These are phyloP conservation scores for Lachnellula occidentalis DNA, from an alignment of 2,329 filamentous ascomycete species.

Conservation along the genomic window DNA sequence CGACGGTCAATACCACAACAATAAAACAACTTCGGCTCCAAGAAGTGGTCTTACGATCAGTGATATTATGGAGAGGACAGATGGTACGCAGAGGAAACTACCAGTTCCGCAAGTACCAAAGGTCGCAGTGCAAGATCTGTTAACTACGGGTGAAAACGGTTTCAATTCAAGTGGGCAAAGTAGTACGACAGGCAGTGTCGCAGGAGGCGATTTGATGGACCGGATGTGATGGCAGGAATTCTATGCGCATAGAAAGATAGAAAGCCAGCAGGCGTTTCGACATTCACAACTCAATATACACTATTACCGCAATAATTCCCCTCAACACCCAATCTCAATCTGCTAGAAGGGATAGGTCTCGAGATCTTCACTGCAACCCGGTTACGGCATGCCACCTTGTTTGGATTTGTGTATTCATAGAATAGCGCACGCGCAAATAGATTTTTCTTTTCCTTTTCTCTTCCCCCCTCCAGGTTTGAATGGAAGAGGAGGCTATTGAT, in stretches of 20 bases:
- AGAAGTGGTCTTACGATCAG: constrained; percentile 72
- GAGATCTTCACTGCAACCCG: constrained; percentile 7
- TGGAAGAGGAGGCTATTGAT: neutral
- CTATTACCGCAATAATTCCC: neutral
- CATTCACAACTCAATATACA: neutral
- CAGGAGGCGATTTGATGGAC: constrained; percentile 64
- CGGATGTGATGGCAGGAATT: constrained; percentile 34
- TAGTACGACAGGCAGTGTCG: constrained; percentile 71
- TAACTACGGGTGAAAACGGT: constrained; percentile 54
- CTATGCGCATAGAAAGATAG: constrained; percentile 3
- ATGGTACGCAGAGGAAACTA: constrained; percentile 83
- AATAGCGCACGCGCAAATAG: constrained; percentile 23
- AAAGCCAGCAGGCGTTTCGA: constrained; percentile 8
- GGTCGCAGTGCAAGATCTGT: constrained; percentile 78
- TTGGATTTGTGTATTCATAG: constrained; percentile 19
- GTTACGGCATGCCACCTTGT: constrained; percentile 1
- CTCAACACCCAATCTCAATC: neutral
- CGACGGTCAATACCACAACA: constrained; percentile 38
- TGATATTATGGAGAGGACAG: constrained; percentile 86
- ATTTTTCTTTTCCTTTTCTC: constrained; percentile 10
- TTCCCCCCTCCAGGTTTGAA: neutral
- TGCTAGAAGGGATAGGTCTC: neutral
- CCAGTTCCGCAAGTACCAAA: constrained; percentile 89
- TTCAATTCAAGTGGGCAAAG: constrained; percentile 69
- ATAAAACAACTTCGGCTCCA: constrained; percentile 37